Percentiles rank a stretch among this genome's conserved stretches.
phyloP scores from a whole-genome alignment of 768 basidiomycete genomes.

The Mrakia frigida region DNA sequence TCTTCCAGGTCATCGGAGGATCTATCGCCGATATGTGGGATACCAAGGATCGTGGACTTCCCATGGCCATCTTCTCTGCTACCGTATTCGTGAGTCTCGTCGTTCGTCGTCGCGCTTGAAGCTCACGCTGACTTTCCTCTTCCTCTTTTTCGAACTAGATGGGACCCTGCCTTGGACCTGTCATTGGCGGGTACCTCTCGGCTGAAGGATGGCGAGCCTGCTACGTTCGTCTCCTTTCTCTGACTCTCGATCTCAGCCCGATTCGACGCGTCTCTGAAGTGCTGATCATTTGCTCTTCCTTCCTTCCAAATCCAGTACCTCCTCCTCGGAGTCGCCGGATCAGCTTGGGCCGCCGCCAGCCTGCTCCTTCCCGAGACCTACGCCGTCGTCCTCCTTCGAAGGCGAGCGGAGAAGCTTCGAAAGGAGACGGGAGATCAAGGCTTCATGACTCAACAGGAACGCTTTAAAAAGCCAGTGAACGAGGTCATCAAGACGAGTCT shows the following conservation, averaged over 20 bases:
- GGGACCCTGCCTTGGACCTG: constrained; percentile 13
- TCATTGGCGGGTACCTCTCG: constrained; percentile 4
- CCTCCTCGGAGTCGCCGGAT: background rate
- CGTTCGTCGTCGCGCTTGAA: background rate
- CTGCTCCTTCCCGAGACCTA: constrained; percentile 27
- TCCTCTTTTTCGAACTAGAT: background rate
- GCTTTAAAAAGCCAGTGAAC: constrained; percentile 35
- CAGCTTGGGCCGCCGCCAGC: background rate
- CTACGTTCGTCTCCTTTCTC: background rate
- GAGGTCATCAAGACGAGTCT: constrained; percentile 39
- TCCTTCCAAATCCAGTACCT: background rate
- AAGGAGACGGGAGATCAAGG: constrained; percentile 35
- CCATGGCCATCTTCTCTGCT: constrained; percentile 41
- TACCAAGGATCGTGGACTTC: constrained; percentile 40
- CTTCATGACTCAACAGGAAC: constrained; percentile 39
- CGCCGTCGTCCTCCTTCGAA: constrained; percentile 25
- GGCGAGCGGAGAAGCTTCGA: constrained; percentile 31
- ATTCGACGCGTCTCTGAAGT: background rate
- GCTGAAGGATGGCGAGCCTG: background rate
- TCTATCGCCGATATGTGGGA: constrained; percentile 38
- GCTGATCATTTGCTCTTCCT: too few relatives aligned
- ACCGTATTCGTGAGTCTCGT: constrained; percentile 23
- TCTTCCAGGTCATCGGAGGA: constrained; percentile 22
- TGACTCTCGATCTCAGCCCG: too few relatives aligned
- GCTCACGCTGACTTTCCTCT: background rate